Conservation (phyloP, 2,329 filamentous ascomycete species). For the Aspergillus quadricinctus region DNA sequence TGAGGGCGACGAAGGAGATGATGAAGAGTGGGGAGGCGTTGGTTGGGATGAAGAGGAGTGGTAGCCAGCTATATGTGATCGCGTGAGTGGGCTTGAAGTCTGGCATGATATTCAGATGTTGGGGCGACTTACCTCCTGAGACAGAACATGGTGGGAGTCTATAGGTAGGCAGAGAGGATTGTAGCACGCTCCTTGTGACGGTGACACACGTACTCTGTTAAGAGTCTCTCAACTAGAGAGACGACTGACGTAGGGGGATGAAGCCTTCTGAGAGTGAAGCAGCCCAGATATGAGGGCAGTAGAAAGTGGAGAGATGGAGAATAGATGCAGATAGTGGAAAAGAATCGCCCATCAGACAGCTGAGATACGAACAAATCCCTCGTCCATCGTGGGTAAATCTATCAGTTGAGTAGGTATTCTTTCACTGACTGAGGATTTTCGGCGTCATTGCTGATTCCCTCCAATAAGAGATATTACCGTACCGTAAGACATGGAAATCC, state of each 20-base stretch:
- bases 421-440: not conserved
- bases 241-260: not conserved
- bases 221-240: conserved; percentile 2
- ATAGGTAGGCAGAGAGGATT: not conserved
- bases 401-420: not conserved
- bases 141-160: conserved; percentile 56
- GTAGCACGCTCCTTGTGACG: not conserved
- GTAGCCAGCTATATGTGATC: conserved; percentile 62
- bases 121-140: conserved; percentile 53
- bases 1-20: conserved; percentile 83
- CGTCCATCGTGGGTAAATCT: not conserved
- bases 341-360: not conserved
- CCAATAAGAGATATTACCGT: not conserved
- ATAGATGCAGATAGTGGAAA: conserved; percentile 3
- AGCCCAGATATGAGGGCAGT: not conserved
- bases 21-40: conserved; percentile 83
- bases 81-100: not conserved
- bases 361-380: not conserved
- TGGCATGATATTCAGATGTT: not conserved
- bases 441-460: not conserved
- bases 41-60: conserved; percentile 81
- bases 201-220: not conserved
- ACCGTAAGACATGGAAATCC: not conserved
- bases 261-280: not conserved
- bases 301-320: not conserved